Conservation (phyloP, 805 yeast species). For the Cyberlindnera suaveolens region DNA sequence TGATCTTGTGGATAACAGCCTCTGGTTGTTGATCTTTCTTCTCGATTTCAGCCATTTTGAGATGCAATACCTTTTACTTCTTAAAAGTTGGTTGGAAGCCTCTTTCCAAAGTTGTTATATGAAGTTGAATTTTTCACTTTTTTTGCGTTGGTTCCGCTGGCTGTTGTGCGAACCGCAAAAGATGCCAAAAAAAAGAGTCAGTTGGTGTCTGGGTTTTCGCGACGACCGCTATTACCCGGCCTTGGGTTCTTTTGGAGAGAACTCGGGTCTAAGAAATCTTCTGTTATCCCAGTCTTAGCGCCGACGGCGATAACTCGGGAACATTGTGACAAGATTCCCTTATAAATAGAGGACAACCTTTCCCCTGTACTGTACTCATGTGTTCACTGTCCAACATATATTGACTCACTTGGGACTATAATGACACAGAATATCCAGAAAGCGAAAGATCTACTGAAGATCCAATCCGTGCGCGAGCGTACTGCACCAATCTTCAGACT, state of each 20-base stretch:
- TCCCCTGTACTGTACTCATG: too few relatives aligned
- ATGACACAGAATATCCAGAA: conserved; percentile 6
- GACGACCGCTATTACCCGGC: not conserved
- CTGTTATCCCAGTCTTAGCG: not conserved
- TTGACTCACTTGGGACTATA: not conserved
- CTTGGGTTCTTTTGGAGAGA: not conserved
- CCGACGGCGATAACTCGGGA: conserved; percentile 9
- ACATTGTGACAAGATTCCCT: too few relatives aligned
- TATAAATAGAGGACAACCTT: too few relatives aligned
- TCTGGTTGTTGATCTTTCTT: conserved; percentile 83
- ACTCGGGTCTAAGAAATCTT: too few relatives aligned
- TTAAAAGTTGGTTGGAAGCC: conserved; percentile 21
- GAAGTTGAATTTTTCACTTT: conserved; percentile 9
- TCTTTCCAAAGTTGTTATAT: not conserved
- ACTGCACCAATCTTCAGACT: conserved; percentile 36
- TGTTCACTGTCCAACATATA: not conserved
- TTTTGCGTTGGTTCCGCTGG: not conserved
- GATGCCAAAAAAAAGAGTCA: conserved; percentile 7
- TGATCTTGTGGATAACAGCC: conserved; percentile 89
- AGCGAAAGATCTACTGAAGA: conserved; percentile 36
- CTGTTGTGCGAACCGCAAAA: not conserved
- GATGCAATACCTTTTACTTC: conserved; percentile 35
- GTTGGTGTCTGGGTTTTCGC: conserved; percentile 18
- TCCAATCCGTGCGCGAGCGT: conserved; percentile 50
- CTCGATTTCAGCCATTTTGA: conserved; percentile 71